A percentile compares a stretch with the other conserved stretches of the same genome.
These are phyloP conservation scores for Orbilia javanica DNA, from an alignment of 2,329 filamentous ascomycete species.

Conservation along the genomic window DNA sequence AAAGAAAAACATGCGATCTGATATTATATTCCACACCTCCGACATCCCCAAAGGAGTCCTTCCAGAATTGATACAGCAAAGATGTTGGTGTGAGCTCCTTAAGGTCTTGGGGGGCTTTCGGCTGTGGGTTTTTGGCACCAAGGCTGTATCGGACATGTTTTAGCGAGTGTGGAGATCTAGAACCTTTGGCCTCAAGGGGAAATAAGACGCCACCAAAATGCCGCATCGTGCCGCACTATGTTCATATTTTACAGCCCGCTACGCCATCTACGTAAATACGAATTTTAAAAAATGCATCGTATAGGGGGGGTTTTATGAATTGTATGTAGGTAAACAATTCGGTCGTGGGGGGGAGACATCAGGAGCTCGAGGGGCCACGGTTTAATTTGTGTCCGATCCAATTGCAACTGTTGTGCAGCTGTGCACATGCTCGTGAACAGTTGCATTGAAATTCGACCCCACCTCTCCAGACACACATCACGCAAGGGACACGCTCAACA, in stretches of 20 bases:
- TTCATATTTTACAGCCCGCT: not conserved
- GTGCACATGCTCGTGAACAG: no score
- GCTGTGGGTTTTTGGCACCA: constrained; percentile 1
- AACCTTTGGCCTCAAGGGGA: not conserved
- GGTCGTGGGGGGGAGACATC: not conserved
- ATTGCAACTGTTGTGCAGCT: no score
- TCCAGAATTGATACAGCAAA: constrained; percentile 7
- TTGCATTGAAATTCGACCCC: not conserved
- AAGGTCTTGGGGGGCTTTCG: not conserved
- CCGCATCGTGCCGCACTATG: constrained; percentile 17
- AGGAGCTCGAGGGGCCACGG: not conserved
- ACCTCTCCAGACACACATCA: no score
- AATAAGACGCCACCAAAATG: constrained; percentile 17
- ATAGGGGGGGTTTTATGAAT: not conserved
- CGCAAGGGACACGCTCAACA: no score
- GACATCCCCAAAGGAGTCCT: constrained; percentile 4
- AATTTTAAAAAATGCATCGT: constrained; percentile 12
- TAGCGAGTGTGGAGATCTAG: constrained; percentile 14
- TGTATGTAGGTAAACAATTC: not conserved
- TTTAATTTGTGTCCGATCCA: not conserved
- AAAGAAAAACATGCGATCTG: not conserved
- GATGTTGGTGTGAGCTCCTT: not conserved
- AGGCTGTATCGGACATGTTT: constrained; percentile 22
- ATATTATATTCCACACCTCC: constrained; percentile 14
- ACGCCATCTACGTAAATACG: constrained; percentile 16